Base-by-base conservation (phyloP, 768 basidiomycete genomes). In the Rhodotorula kratochvilovae region DNA sequence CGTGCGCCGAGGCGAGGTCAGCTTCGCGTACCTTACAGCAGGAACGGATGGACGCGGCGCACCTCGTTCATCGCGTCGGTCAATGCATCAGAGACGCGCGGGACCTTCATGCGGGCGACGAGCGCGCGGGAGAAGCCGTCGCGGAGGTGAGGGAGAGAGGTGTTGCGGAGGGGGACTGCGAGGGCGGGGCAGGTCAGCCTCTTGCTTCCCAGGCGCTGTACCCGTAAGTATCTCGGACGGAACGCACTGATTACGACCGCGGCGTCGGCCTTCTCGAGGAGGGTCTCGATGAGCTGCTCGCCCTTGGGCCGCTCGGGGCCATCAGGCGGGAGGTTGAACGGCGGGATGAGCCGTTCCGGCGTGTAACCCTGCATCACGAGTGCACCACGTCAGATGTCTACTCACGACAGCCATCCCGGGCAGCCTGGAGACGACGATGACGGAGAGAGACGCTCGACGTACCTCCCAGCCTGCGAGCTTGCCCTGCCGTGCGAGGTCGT, bases 71-170 rank as follows among this genome's bases (percentile, higher is more conserved):
- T 78, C 5, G 68, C 74, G 0, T 78, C 76, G 4, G 76, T 73
- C 19, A 82, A 36, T 31, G 62, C 39, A 1, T 76, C 71, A 2
- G 76, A 66, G 23, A 77, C 71, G 29, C 72, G 70, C 13, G 81
- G 79, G 7, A 78, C 63, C 71, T 82, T 82, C 62, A 82, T 77
- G 10, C 82, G 76, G 0, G 81, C 81, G 36, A 77, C 63, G 39
- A 83, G 66, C 5, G 81, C 80, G 21, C 82, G 73, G 0, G 80
- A 80, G 72, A 83, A 82, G 1, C 79, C 82, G 70, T 83, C 82
- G 25, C 82, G 79, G 1, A 83, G 79, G 65, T 83, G 82, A 61
- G 79, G 55, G 29, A 82, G 81, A 54, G 80, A 79, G 17, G 82
- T 82, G 64, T 80, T 81, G 23, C 81, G 67, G 1, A 80, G 76